Percentiles rank a stretch among this genome's conserved stretches.
Evolutionary conservation across 352 stramenopile species (phyloP).

Genomic region (Phytophthora capsici): DNA sequence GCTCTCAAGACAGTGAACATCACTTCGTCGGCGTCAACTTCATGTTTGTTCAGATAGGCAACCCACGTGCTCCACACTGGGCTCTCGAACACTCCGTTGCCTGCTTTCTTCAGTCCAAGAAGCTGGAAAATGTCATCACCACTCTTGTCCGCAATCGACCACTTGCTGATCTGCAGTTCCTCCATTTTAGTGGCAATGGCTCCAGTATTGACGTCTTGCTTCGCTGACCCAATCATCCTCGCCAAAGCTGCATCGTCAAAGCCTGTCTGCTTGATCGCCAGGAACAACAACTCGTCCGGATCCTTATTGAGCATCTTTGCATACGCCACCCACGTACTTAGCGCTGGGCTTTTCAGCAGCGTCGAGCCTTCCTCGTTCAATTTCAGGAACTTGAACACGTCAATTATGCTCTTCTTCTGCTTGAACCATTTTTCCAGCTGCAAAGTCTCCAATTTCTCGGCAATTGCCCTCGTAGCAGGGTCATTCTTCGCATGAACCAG

Average conservation of each 20-base stretch:
- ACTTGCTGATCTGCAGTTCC: neutral
- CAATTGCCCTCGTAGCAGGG: neutral
- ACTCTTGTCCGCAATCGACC: constrained; percentile 4
- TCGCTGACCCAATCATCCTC: constrained; percentile 3
- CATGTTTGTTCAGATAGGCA: neutral
- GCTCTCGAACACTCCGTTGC: neutral
- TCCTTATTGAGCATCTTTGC: neutral
- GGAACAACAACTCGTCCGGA: constrained; percentile 4
- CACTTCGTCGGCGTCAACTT: neutral
- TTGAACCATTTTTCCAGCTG: neutral
- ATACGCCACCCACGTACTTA: constrained; percentile 13
- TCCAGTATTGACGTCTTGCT: neutral
- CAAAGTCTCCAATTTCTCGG: neutral
- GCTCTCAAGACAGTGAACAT: neutral
- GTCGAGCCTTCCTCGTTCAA: neutral
- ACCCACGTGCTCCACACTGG: constrained; percentile 1
- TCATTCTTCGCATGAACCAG: constrained; percentile 1
- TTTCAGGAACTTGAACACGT: constrained; percentile 8
- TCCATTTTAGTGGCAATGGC: constrained; percentile 7
- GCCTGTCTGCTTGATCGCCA: neutral
- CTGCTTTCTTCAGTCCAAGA: neutral
- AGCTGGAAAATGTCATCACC: constrained; percentile 3
- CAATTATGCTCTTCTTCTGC: neutral
- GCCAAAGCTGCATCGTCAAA: neutral
- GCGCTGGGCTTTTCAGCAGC: constrained; percentile 5